Evolutionary conservation across 2,329 filamentous ascomycete genomes (phyloP).

Genomic region (Chaetomium sp.): DNA sequence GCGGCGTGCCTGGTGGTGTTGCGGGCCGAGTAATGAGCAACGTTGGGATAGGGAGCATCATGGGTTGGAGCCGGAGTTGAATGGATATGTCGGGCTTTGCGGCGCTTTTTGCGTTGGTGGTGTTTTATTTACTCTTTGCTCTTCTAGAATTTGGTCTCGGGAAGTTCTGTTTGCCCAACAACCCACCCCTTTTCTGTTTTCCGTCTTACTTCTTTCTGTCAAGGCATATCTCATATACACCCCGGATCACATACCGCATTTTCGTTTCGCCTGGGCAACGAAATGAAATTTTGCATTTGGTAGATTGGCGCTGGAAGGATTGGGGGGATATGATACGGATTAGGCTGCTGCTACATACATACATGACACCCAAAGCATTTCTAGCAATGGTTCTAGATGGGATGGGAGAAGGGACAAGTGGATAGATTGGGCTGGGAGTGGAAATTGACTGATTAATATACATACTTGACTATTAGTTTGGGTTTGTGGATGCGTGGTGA

Average conservation of each 20-base stretch:
- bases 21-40: neutral
- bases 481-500: neutral
- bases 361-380: neutral
- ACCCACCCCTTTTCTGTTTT: neutral
- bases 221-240: conserved; percentile 10
- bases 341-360: neutral
- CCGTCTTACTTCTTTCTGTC: neutral
- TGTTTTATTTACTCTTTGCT: neutral
- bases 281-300: conserved; percentile 26
- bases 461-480: neutral
- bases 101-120: neutral
- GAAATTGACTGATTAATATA: neutral
- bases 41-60: neutral
- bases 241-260: neutral
- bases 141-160: neutral
- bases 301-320: conserved; percentile 27
- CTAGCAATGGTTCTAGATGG: neutral
- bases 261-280: neutral
- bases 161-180: neutral
- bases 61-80: neutral
- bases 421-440: neutral
- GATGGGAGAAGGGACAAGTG: neutral
- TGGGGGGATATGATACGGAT: neutral
- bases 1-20: neutral
- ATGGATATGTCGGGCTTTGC: neutral